A percentile compares a stretch with the other conserved stretches of the same genome.
These are phyloP conservation scores for Streptanthus diversifolius DNA, from an alignment of 345 rosid genomes.

Conservation along the genomic window DNA sequence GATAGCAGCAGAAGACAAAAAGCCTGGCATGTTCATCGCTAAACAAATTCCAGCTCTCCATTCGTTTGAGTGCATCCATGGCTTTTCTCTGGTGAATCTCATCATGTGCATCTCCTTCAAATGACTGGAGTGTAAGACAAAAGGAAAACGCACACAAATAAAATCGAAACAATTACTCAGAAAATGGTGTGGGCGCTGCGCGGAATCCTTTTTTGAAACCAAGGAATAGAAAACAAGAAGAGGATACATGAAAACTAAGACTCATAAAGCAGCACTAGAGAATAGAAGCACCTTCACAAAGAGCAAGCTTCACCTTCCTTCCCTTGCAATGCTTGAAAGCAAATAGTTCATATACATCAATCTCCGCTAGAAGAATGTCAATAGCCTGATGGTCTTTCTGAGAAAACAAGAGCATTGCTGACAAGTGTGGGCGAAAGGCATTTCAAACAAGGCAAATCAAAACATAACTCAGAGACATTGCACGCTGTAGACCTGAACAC, in stretches of 20 bases:
- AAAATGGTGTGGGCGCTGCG: conserved; percentile 3
- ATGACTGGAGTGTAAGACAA: conserved; percentile 51
- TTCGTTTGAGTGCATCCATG: conserved; percentile 69
- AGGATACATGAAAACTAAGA: conserved; percentile 15
- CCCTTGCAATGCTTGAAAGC: conserved; percentile 99
- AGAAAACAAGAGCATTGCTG: conserved; percentile 24
- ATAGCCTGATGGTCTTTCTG: conserved; percentile 99
- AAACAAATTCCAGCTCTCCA: conserved; percentile 98
- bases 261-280: conserved; percentile 5
- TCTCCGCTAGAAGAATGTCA: conserved; percentile 94
- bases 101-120: conserved; percentile 82
- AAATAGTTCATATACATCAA: conserved; percentile 96
- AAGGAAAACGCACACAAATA: neutral
- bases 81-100: conserved; percentile 83
- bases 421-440: conserved; percentile 15
- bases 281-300: conserved; percentile 74
- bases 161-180: neutral
- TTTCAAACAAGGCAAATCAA: conserved; percentile 19
- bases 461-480: conserved; percentile 2
- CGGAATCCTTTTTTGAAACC: conserved; percentile 3
- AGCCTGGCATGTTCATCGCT: conserved; percentile 44
- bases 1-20: conserved; percentile 20
- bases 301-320: conserved; percentile 89
- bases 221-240: neutral
- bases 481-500: neutral